phyloP scores from a whole-genome alignment of 495 filamentous ascomycete genomes.

The Neurospora sublineolata region DNA sequence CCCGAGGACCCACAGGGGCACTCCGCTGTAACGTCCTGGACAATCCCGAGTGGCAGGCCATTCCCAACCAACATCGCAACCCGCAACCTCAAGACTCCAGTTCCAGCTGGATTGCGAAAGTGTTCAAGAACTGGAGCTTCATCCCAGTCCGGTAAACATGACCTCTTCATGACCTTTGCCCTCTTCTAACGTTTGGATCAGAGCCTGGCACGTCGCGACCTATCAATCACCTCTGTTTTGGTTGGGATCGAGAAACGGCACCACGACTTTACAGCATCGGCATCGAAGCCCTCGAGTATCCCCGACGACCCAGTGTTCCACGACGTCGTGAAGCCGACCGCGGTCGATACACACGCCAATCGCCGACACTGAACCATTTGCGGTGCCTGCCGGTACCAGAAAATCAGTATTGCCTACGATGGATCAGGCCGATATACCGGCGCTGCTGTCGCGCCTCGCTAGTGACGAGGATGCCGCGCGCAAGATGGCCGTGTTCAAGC shows the following conservation, averaged over 20 bases:
- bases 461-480: slow-evolving; percentile 73
- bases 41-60: neutral
- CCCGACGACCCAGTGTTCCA: neutral
- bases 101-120: neutral
- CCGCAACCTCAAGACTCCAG: neutral
- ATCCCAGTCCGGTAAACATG: neutral
- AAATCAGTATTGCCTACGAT: slow-evolving; percentile 13
- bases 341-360: neutral
- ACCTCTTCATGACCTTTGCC: neutral
- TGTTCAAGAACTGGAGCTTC: neutral
- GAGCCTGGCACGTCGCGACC: neutral
- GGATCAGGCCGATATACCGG: slow-evolving; percentile 45
- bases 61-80: neutral
- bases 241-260: neutral
- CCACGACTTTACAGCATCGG: neutral
- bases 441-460: slow-evolving; percentile 42
- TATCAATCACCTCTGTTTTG: neutral
- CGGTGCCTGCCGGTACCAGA: neutral
- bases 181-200: neutral
- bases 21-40: neutral
- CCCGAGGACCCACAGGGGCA: neutral
- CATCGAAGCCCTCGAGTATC: neutral
- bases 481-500: slow-evolving; percentile 98
- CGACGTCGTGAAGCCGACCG: neutral
- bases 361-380: neutral